Evolutionary conservation across 2,329 filamentous ascomycete genomes (phyloP).

Genomic region (Neonectria sp.): DNA sequence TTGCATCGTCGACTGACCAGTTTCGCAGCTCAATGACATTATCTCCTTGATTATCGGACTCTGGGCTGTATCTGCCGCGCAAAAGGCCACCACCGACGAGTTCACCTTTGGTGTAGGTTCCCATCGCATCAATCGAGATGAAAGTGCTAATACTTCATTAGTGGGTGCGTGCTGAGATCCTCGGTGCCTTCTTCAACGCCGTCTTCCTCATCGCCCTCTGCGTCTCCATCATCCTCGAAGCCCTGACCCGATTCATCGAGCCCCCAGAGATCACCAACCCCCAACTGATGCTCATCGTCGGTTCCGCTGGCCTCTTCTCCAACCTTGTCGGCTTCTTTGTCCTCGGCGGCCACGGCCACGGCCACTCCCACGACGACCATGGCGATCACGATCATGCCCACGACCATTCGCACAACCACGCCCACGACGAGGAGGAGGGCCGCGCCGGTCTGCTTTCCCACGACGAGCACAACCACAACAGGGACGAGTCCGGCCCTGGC

Average conservation of each 20-base stretch:
- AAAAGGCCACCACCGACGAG: constrained; percentile 87
- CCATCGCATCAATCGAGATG: constrained; percentile 1
- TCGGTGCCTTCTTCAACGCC: constrained; percentile 96
- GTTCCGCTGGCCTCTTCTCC: constrained; percentile 86
- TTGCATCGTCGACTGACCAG: constrained; percentile 32
- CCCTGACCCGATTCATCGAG: constrained; percentile 91
- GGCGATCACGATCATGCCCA: constrained; percentile 57
- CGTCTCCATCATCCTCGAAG: constrained; percentile 96
- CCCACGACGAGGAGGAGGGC: constrained; percentile 66
- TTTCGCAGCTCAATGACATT: constrained; percentile 89
- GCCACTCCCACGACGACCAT: constrained; percentile 67
- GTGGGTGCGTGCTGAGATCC: constrained; percentile 98
- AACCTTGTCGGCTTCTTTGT: constrained; percentile 92
- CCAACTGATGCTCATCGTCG: constrained; percentile 89
- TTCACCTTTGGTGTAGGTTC: constrained; percentile 91
- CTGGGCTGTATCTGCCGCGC: constrained; percentile 94
- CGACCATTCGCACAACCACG: constrained; percentile 53
- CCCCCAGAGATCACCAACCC: constrained; percentile 90
- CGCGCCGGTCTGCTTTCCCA: constrained; percentile 59
- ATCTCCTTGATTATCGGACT: constrained; percentile 92
- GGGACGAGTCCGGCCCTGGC: constrained; percentile 48
- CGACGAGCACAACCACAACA: constrained; percentile 52
- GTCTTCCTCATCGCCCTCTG: constrained; percentile 98
- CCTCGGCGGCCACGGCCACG: constrained; percentile 93
- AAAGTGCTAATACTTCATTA: constrained; percentile 55